Percentiles rank a stretch among this genome's conserved stretches.
These are phyloP conservation scores for Lactarius sanguifluus DNA, from an alignment of 768 basidiomycete genomes.

Conservation along the genomic window DNA sequence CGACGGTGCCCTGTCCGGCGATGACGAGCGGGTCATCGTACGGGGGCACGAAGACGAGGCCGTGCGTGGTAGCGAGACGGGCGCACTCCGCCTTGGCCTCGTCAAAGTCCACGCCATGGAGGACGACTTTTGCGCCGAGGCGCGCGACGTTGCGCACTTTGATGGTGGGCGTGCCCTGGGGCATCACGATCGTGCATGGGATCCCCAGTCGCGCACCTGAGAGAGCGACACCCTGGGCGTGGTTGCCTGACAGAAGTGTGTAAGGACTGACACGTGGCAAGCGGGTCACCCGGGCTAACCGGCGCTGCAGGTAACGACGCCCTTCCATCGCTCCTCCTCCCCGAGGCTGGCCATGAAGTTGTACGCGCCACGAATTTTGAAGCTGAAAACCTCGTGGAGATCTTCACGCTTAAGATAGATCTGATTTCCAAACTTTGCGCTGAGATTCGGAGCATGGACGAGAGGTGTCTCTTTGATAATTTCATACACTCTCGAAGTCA, in stretches of 20 bases:
- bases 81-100: slow-evolving; percentile 95
- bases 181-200: slow-evolving; percentile 99
- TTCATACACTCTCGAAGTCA: slow-evolving; percentile 90
- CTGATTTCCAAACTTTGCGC: slow-evolving; percentile 83
- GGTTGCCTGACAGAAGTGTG: slow-evolving; percentile 67
- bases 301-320: slow-evolving; percentile 96
- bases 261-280: slow-evolving; percentile 18
- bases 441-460: slow-evolving; percentile 82
- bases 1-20: slow-evolving; percentile 95
- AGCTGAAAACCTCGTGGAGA: slow-evolving; percentile 97
- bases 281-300: slow-evolving; percentile 56
- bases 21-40: slow-evolving; percentile 97
- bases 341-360: slow-evolving; percentile 93
- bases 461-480: slow-evolving; percentile 88
- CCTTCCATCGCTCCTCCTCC: slow-evolving; percentile 93
- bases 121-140: slow-evolving; percentile 90
- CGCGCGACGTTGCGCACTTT: slow-evolving; percentile 96
- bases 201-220: slow-evolving; percentile 86
- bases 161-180: slow-evolving; percentile 89
- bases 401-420: slow-evolving; percentile 98
- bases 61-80: slow-evolving; percentile 71
- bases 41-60: slow-evolving; percentile 89
- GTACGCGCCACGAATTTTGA: slow-evolving; percentile 98
- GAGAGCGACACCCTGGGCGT: slow-evolving; percentile 97
- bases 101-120: slow-evolving; percentile 92